Evolutionary conservation across 495 filamentous ascomycete species (phyloP).

Genomic region (Tuber indicum): DNA sequence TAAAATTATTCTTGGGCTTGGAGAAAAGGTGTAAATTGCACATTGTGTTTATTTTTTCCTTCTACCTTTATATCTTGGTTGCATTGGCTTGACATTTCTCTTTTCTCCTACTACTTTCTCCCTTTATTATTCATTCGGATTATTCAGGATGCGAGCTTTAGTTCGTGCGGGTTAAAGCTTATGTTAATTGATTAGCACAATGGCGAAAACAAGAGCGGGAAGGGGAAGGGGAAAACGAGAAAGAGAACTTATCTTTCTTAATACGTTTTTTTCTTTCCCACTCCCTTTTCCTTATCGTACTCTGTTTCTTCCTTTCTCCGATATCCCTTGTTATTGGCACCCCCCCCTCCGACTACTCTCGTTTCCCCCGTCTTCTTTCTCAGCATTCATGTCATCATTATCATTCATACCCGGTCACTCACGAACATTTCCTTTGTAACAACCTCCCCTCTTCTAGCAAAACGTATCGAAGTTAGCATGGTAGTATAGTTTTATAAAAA

Average conservation of each 20-base stretch:
- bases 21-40: constrained; percentile 38
- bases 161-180: not conserved
- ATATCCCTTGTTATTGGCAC: not conserved
- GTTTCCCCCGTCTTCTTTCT: not conserved
- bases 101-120: constrained; percentile 16
- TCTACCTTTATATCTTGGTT: constrained; percentile 13
- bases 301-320: not conserved
- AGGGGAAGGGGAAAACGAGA: not conserved
- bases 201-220: not conserved
- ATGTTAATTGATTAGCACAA: not conserved
- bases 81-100: constrained; percentile 27
- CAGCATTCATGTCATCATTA: not conserved
- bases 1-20: constrained; percentile 27
- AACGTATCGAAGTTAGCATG: not conserved
- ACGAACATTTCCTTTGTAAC: not conserved
- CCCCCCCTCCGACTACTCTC: not conserved
- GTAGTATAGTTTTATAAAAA: not conserved
- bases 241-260: not conserved
- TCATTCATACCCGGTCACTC: not conserved
- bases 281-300: not conserved
- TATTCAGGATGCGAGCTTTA: not conserved
- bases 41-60: constrained; percentile 30
- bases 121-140: constrained; percentile 20
- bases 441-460: not conserved
- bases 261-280: not conserved